Percentiles rank a stretch among this genome's conserved stretches.
Conservation (phyloP, 306 rosid genomes). For the Trifolium pratense region DNA sequence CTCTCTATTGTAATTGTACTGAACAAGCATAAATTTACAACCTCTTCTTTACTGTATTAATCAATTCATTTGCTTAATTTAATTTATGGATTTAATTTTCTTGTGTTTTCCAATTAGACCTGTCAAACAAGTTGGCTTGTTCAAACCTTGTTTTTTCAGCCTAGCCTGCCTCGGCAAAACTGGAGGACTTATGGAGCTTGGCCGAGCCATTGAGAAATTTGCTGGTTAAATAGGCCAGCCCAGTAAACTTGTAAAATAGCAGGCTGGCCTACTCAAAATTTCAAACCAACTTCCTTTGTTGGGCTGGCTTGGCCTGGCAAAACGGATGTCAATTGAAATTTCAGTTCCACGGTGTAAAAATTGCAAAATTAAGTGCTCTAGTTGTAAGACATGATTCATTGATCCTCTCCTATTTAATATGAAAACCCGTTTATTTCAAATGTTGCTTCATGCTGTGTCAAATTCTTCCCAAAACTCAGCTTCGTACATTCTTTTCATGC, state of each 20-base stretch:
- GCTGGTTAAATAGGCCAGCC: not conserved
- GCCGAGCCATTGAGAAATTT: slow-evolving; percentile 3
- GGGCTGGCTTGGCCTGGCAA: slow-evolving; percentile 12
- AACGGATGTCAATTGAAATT: slow-evolving; percentile 16
- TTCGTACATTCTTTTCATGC: not conserved
- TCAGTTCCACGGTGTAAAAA: not conserved
- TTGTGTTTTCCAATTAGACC: not conserved
- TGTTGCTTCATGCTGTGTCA: slow-evolving; percentile 16
- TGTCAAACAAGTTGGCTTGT: not conserved
- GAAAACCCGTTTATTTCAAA: slow-evolving; percentile 6
- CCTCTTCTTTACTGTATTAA: not conserved
- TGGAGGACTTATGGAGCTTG: not conserved
- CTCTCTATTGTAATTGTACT: slow-evolving; percentile 15
- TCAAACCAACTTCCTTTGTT: slow-evolving; percentile 16
- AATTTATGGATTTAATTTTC: too few species aligned
- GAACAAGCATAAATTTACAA: slow-evolving; percentile 17
- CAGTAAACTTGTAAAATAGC: not conserved
- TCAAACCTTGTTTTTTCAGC: not conserved
- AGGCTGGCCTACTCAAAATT: not conserved
- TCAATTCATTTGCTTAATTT: slow-evolving; percentile 9
- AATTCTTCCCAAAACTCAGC: slow-evolving; percentile 16
- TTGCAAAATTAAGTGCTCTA: slow-evolving; percentile 5
- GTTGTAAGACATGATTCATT: slow-evolving; percentile 18
- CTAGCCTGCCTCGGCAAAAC: not conserved
- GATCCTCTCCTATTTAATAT: slow-evolving; percentile 1